A percentile compares a stretch with the other conserved stretches of the same genome.
phyloP scores from a whole-genome alignment of 768 basidiomycete genomes.

The Tephrocybe rancida region DNA sequence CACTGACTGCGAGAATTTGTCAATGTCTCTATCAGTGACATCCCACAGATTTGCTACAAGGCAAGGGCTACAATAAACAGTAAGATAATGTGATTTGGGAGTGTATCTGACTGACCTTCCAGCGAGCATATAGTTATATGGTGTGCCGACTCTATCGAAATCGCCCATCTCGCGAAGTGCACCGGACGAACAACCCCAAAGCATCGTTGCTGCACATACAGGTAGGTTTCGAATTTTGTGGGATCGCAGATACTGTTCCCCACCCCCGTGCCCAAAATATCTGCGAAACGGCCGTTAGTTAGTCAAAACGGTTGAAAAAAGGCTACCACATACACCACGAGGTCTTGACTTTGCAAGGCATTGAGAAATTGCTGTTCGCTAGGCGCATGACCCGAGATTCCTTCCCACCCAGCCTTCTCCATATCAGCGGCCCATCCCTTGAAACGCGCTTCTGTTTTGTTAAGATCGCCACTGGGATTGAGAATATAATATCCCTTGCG shows the following conservation, averaged over 20 bases:
- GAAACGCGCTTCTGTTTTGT: constrained; percentile 82
- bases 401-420: constrained; percentile 79
- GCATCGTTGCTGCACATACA: constrained; percentile 91
- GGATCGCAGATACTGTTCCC: constrained; percentile 90
- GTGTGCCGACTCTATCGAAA: constrained; percentile 90
- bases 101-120: constrained; percentile 74
- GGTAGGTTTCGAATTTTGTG: constrained; percentile 81
- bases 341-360: constrained; percentile 72
- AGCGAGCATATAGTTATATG: constrained; percentile 94
- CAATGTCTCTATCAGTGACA: constrained; percentile 96
- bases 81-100: not conserved
- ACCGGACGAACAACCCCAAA: constrained; percentile 99
- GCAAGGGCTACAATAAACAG: constrained; percentile 63
- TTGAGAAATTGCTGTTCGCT: constrained; percentile 83
- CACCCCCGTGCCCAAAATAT: constrained; percentile 97
- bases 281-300: constrained; percentile 40
- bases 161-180: constrained; percentile 88
- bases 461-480: constrained; percentile 92
- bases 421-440: constrained; percentile 75
- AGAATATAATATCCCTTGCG: constrained; percentile 79
- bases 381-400: constrained; percentile 73
- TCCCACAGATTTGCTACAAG: constrained; percentile 97
- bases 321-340: constrained; percentile 80
- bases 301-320: not conserved
- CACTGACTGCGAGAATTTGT: constrained; percentile 86